Evolutionary conservation across 257 asterid genomes (phyloP).

Genomic region (Nicotiana noctiflora): DNA sequence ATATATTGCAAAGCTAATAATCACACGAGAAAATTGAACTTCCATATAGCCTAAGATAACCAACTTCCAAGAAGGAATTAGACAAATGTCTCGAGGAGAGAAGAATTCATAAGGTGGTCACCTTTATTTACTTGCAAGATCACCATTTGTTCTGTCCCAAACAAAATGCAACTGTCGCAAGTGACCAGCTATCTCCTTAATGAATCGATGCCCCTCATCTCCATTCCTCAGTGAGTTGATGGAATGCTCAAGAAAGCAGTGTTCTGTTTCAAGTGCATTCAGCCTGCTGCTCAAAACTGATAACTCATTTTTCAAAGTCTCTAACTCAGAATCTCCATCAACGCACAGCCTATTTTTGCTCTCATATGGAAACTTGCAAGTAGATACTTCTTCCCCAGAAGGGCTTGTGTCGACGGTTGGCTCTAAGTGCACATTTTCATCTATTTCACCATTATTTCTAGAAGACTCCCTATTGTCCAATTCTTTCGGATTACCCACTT

Average conservation of each 20-base stretch:
- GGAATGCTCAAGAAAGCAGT: slow-evolving; percentile 36
- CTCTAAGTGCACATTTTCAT: slow-evolving; percentile 12
- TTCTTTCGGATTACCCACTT: slow-evolving; percentile 11
- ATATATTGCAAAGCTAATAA: not conserved
- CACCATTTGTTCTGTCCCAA: not conserved
- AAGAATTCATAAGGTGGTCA: not conserved
- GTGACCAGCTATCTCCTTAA: slow-evolving; percentile 38
- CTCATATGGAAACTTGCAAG: slow-evolving; percentile 5
- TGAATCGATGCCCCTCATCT: slow-evolving; percentile 31
- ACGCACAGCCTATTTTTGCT: slow-evolving; percentile 2
- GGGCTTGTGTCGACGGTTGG: slow-evolving; percentile 3
- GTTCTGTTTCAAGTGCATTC: slow-evolving; percentile 41
- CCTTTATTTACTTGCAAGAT: not conserved
- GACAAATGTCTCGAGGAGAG: not conserved
- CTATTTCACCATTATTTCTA: slow-evolving; percentile 21
- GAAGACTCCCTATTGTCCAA: not conserved
- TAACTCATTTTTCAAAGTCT: slow-evolving; percentile 32
- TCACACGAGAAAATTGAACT: not conserved
- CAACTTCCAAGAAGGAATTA: not conserved
- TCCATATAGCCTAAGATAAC: not conserved
- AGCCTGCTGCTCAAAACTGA: slow-evolving; percentile 32
- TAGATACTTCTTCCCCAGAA: slow-evolving; percentile 11
- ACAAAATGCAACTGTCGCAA: slow-evolving; percentile 34
- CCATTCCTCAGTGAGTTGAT: slow-evolving; percentile 43
- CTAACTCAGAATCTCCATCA: slow-evolving; percentile 20